Evolutionary conservation across 345 rosid species (phyloP), one percentile per base, ranked within the genome.

Genomic region (Passiflora organensis): DNA sequence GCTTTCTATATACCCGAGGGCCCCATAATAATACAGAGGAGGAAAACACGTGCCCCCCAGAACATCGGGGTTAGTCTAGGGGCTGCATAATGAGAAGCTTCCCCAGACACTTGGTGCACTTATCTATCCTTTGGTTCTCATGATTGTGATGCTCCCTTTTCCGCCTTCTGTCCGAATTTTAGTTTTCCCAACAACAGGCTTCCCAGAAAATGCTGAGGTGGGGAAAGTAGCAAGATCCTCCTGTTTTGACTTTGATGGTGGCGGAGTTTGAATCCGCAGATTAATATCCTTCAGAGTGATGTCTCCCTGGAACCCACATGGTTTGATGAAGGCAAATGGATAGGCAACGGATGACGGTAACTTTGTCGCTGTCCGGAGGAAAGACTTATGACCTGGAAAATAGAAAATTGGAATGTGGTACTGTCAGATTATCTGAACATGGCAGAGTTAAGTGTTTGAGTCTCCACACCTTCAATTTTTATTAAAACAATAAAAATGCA

Each of bases 111-210:
- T 41, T 59, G n/a, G n/a, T n/a, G n/a, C n/a, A 48, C 58, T 59
- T 32, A 42, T 59, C 78, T 68, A 91, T 15, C 96, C 98, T 76
- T 73, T 93, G 17, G 99, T 94, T 71, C 99, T 80, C 91, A 83
- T 87, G 2, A 94, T 90, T 8, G 97, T 94, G 61, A 94, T 94
- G 80, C 97, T 94, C 46, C 99, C 99, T 75, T 82, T 94, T 41
- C 99, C 97, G 58, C 97, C 99, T 78, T 94, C 95, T 0, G 97
- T 94, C 53, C 90, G 95, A 61, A 94, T 94, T 72, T 79, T 94
- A 15, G 96, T 94, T 79, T 89, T 89, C 34, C 90, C 99, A 43
- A 94, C 97, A 49, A 94, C 97, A 1, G 96, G 97, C 82, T 94
- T 89, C 71, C 99, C 99, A 5, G 97, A 94, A 72, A 94, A 94